These are phyloP conservation scores for Artomyces pyxidatus DNA, from an alignment of 768 basidiomycete species.

Conservation along the genomic window DNA sequence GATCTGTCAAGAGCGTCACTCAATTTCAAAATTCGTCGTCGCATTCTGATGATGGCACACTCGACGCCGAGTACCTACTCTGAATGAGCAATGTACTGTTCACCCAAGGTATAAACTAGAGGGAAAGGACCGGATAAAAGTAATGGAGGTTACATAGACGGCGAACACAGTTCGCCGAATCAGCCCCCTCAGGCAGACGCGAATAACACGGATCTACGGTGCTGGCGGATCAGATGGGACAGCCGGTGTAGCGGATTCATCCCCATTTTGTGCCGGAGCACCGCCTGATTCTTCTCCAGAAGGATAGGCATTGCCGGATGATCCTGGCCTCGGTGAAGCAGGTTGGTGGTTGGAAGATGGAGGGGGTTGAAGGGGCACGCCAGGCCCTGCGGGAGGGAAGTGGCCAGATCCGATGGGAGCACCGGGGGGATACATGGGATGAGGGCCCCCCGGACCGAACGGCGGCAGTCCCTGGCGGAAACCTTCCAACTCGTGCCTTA, in stretches of 20 bases:
- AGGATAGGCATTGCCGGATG: neutral
- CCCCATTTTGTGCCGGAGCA: neutral
- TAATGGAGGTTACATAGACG: too few species aligned
- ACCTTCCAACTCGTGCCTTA: conserved; percentile 66
- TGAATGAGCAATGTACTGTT: too few species aligned
- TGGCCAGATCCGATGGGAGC: conserved; percentile 32
- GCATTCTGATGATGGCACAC: too few species aligned
- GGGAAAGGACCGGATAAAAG: too few species aligned
- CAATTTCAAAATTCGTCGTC: too few species aligned
- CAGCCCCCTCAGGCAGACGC: too few species aligned
- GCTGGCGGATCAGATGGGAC: too few species aligned
- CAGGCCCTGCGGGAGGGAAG: conserved; percentile 38
- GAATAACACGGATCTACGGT: too few species aligned
- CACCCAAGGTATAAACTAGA: too few species aligned
- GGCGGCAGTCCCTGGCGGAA: conserved; percentile 47
- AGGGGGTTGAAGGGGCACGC: conserved; percentile 35
- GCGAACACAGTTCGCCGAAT: too few species aligned
- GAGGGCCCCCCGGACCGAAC: conserved; percentile 40
- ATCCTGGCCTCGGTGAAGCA: neutral
- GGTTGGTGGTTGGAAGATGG: conserved; percentile 12
- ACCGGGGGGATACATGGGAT: conserved; percentile 22
- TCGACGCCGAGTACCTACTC: too few species aligned
- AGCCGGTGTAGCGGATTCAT: neutral
- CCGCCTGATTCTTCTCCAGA: neutral
- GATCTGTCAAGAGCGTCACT: too few species aligned